phyloP scores from a whole-genome alignment of 2,329 filamentous ascomycete species.

The Rhinocladiella mackenziei region DNA sequence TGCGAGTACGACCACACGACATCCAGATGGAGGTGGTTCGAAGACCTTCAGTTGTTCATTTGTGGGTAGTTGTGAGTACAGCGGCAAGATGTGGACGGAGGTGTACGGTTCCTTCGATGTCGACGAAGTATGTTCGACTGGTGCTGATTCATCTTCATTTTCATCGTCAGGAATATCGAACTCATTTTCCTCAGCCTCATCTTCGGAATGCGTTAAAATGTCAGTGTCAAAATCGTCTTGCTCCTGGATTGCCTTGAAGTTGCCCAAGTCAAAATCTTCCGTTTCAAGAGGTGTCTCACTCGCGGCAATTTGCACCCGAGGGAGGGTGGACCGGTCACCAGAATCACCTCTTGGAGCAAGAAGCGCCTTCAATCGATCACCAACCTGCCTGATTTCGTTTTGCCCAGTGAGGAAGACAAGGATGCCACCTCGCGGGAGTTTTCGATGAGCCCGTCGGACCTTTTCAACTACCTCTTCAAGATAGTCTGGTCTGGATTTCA shows the following conservation, averaged over 20 bases:
- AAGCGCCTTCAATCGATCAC: conserved; percentile 63
- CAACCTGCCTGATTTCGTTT: conserved; percentile 82
- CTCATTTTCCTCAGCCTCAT: conserved; percentile 57
- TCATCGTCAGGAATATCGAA: conserved; percentile 59
- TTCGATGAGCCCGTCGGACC: conserved; percentile 79
- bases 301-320: conserved; percentile 70
- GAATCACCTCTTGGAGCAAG: conserved; percentile 7
- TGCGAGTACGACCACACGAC: conserved; percentile 79
- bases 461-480: conserved; percentile 87
- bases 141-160: conserved; percentile 47
- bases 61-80: conserved; percentile 89
- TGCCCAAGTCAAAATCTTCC: conserved; percentile 81
- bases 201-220: conserved; percentile 58
- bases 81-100: conserved; percentile 79
- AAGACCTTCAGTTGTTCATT: conserved; percentile 90
- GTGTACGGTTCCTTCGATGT: conserved; percentile 54
- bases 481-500: conserved; percentile 79
- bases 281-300: conserved; percentile 74
- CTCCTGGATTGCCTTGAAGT: conserved; percentile 45
- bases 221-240: conserved; percentile 55
- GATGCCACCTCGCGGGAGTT: conserved; percentile 84
- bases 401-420: conserved; percentile 93
- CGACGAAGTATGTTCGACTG: background rate
- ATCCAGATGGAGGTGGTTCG: conserved; percentile 74
- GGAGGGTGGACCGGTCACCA: conserved; percentile 44